Conservation (phyloP, 352 stramenopile species). For the Globisporangium okanoganense region DNA sequence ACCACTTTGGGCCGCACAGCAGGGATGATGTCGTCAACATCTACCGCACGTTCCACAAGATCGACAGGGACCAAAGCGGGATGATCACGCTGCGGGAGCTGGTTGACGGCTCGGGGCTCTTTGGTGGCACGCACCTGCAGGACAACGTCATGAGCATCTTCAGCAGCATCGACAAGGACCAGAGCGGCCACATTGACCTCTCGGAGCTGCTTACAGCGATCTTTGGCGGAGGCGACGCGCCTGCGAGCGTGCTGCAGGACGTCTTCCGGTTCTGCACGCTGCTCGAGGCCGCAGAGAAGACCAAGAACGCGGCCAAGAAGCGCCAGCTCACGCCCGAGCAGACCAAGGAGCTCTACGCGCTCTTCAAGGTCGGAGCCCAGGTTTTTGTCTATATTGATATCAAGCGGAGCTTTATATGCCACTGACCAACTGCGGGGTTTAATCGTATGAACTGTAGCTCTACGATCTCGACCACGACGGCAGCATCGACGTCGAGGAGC, state of each 20-base stretch:
- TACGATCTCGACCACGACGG: slow-evolving; percentile 70
- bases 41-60: slow-evolving; percentile 66
- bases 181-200: slow-evolving; percentile 74
- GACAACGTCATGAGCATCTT: slow-evolving; percentile 77
- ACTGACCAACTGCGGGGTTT: too few relatives aligned
- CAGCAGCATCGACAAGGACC: slow-evolving; percentile 67
- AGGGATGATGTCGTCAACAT: slow-evolving; percentile 69
- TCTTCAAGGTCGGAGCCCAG: slow-evolving; percentile 38
- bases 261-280: slow-evolving; percentile 55
- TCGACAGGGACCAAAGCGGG: slow-evolving; percentile 70
- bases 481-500: slow-evolving; percentile 62
- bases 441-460: too few relatives aligned
- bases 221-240: slow-evolving; percentile 36
- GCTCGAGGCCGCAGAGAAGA: slow-evolving; percentile 46
- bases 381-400: slow-evolving; percentile 8
- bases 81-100: slow-evolving; percentile 63
- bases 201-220: slow-evolving; percentile 54
- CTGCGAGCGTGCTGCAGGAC: slow-evolving; percentile 36
- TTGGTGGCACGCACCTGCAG: slow-evolving; percentile 56
- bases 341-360: slow-evolving; percentile 49
- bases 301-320: slow-evolving; percentile 38
- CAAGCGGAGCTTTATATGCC: too few relatives aligned
- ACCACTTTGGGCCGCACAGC: slow-evolving; percentile 59
- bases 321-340: slow-evolving; percentile 53
- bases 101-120: slow-evolving; percentile 50